Evolutionary conservation across 768 basidiomycete species (phyloP), one percentile per base, ranked within the genome.

Genomic region (Cystobasidium onofrii): DNA sequence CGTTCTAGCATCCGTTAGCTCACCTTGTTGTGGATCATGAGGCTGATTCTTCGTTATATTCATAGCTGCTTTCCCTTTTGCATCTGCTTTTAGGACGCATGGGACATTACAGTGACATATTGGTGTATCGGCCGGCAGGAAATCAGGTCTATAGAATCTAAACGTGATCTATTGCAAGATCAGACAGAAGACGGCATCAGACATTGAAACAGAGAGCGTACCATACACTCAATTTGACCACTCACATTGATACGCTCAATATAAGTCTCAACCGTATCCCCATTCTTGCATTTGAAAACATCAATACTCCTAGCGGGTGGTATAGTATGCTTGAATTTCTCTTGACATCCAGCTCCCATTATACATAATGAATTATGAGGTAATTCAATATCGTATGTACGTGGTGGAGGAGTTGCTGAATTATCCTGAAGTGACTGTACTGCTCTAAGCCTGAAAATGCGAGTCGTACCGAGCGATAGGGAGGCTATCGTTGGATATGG

Each of bases 331-430:
- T 78, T 79, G 74, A 75, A 78, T 15, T 23, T n/a, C 54, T 79
- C 79, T 34, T 79, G 79, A 4, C 36, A 57, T 0, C 79, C 79
- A 0, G 76, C 79, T 36, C 76, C 74, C 79, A 79, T 79, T 76
- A 79, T 76, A 27, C 76, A 52, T 39, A 79, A 73, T 29, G 77
- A 75, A 55, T 78, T 78, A 64, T 79, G 79, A 17, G 76, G 76
- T 29, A 79, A 50, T 2, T 33, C 23, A 50, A 79, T 74, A 52
- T 77, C 74, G 66, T 76, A 78, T 0, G 79, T 79, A 13, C 78
- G 64, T 18, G 70, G 67, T 13, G 39, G 55, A 1, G 75, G 25
- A 46, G 72, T 29, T 50, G 39, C 12, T 20, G 73, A 44, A 1
- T 65, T 6, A 17, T 75, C 23, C 17, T 62, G 64, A 0, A 50